These are phyloP conservation scores for Termitomyces titanicus DNA, from an alignment of 768 basidiomycete species.

Conservation along the genomic window DNA sequence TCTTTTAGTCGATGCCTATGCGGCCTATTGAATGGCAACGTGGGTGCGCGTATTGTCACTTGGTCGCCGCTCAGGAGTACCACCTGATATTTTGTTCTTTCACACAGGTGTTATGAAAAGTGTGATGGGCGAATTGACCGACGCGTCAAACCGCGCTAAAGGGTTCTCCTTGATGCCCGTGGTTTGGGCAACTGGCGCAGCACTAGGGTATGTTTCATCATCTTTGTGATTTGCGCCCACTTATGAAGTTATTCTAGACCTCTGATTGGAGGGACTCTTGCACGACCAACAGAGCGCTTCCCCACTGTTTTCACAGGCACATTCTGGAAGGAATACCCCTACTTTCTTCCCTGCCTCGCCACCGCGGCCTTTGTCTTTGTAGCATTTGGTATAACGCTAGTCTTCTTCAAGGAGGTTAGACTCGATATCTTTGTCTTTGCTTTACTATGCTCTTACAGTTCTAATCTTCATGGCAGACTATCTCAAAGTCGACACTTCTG, in stretches of 20 bases:
- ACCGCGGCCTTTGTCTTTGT: constrained; percentile 32
- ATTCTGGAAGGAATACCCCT: constrained; percentile 68
- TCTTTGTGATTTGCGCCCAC: too few relatives aligned
- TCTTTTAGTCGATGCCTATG: constrained; percentile 61
- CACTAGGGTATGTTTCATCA: constrained; percentile 33
- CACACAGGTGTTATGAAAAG: constrained; percentile 69
- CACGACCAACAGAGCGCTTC: constrained; percentile 65
- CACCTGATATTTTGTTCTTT: too few relatives aligned
- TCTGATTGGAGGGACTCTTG: constrained; percentile 61
- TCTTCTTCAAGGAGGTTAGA: constrained; percentile 44
- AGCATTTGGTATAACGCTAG: constrained; percentile 28
- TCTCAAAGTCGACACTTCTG: constrained; percentile 10
- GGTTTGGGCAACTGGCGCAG: constrained; percentile 40
- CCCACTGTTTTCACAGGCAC: constrained; percentile 48
- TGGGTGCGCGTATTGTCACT: too few relatives aligned
- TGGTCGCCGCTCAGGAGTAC: too few relatives aligned
- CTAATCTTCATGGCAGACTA: constrained; percentile 21
- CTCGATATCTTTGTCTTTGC: too few relatives aligned
- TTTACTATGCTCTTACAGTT: too few relatives aligned
- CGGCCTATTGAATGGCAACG: constrained; percentile 66
- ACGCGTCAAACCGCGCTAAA: constrained; percentile 51
- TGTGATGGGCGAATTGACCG: constrained; percentile 64
- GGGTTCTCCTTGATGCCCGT: constrained; percentile 39
- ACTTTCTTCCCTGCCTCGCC: constrained; percentile 66
- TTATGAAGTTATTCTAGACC: constrained; percentile 45